A percentile compares a stretch with the other conserved stretches of the same genome.
These are phyloP conservation scores for Phyllosticta citriasiana DNA, from an alignment of 2,329 filamentous ascomycete species.

Conservation along the genomic window DNA sequence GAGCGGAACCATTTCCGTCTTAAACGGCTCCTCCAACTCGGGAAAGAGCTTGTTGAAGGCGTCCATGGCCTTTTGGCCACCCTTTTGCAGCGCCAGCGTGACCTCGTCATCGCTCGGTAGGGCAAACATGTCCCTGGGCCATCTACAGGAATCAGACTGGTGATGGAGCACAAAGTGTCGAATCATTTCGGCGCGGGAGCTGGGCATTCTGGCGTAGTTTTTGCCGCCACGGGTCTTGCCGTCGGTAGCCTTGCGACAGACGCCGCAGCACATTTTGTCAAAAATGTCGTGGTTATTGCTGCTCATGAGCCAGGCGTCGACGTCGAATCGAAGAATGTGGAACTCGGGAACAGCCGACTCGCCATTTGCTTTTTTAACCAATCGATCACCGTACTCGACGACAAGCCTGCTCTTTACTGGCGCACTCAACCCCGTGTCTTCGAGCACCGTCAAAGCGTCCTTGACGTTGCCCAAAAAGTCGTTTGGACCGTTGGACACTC, in stretches of 20 bases:
- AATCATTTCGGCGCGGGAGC: slow-evolving; percentile 6
- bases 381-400: slow-evolving; percentile 16
- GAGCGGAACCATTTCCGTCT: slow-evolving; percentile 4
- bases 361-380: slow-evolving; percentile 2
- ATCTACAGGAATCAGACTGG: neutral
- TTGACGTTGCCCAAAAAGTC: slow-evolving; percentile 18
- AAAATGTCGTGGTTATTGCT: slow-evolving; percentile 9
- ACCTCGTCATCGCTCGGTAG: slow-evolving; percentile 7
- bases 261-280: slow-evolving; percentile 8
- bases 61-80: neutral
- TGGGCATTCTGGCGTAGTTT: slow-evolving; percentile 8
- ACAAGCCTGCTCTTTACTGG: slow-evolving; percentile 17
- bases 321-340: slow-evolving; percentile 1
- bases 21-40: slow-evolving; percentile 4
- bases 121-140: slow-evolving; percentile 9
- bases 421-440: slow-evolving; percentile 14
- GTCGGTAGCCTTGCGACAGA: slow-evolving; percentile 3
- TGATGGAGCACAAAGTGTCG: slow-evolving; percentile 6
- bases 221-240: slow-evolving; percentile 8
- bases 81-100: neutral
- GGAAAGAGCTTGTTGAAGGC: slow-evolving; percentile 6
- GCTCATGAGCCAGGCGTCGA: slow-evolving; percentile 8
- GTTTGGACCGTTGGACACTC: neutral
- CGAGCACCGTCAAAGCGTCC: slow-evolving; percentile 15
- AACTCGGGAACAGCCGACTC: neutral